Conservation (phyloP, 805 yeast species). For the Sugiyamaella lignohabitans region DNA sequence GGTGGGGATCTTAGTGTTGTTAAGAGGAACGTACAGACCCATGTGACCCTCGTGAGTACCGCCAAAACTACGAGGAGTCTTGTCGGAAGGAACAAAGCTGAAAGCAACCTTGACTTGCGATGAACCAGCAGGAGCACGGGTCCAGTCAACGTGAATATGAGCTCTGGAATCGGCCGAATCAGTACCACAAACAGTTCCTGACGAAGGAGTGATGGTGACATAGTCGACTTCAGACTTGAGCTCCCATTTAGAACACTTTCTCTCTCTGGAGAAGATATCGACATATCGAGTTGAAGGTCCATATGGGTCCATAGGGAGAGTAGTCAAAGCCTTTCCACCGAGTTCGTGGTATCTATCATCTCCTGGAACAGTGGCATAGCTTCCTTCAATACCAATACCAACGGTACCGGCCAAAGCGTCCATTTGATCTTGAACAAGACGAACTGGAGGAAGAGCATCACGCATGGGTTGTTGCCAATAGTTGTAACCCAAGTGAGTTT, state of each 20-base stretch:
- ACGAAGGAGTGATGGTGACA: slow-evolving; percentile 8
- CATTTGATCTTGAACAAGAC: slow-evolving; percentile 5
- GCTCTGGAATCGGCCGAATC: slow-evolving; percentile 8
- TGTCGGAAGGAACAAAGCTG: slow-evolving; percentile 1
- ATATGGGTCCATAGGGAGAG: slow-evolving; percentile 11
- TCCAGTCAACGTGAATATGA: slow-evolving; percentile 10
- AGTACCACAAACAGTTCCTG: slow-evolving; percentile 10
- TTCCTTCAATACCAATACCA: slow-evolving; percentile 13
- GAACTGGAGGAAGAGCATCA: slow-evolving; percentile 13
- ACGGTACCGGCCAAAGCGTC: slow-evolving; percentile 7
- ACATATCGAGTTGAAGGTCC: slow-evolving; percentile 8
- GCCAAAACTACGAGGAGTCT: background rate
- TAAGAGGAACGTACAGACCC: slow-evolving; percentile 7
- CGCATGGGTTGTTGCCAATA: slow-evolving; percentile 17
- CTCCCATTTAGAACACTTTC: slow-evolving; percentile 6
- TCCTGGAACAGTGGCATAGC: slow-evolving; percentile 15
- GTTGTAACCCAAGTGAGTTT: slow-evolving; percentile 16
- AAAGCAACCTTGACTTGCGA: slow-evolving; percentile 1
- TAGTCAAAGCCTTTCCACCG: slow-evolving; percentile 4
- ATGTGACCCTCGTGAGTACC: slow-evolving; percentile 1
- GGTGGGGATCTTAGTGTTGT: slow-evolving; percentile 3
- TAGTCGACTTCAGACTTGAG: slow-evolving; percentile 9
- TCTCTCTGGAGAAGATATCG: slow-evolving; percentile 11
- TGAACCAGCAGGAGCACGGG: slow-evolving; percentile 6
- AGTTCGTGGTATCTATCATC: slow-evolving; percentile 14